Conservation (phyloP, 345 rosid species). For the Populus ilicifolia region DNA sequence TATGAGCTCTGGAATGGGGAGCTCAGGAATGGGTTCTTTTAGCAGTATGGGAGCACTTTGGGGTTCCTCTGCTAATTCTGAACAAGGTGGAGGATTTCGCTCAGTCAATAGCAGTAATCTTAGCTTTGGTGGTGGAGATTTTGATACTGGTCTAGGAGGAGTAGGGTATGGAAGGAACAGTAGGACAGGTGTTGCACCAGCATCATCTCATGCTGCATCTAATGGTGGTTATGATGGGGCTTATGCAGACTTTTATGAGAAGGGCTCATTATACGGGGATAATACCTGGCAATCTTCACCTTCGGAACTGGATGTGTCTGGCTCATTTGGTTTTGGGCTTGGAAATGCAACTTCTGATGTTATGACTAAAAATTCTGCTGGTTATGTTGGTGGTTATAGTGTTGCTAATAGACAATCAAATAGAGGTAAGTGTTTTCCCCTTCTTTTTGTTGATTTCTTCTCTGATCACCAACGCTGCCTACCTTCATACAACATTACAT, state of each 20-base stretch:
- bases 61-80: conserved; percentile 43
- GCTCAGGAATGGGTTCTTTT: conserved; percentile 45
- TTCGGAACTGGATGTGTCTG: conserved; percentile 38
- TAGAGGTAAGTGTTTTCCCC: conserved; percentile 41
- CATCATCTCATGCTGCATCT: conserved; percentile 31
- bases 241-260: conserved; percentile 35
- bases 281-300: conserved; percentile 46
- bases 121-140: conserved; percentile 36
- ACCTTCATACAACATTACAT: not conserved
- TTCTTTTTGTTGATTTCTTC: not conserved
- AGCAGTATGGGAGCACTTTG: conserved; percentile 58
- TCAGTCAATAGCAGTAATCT: conserved; percentile 29
- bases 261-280: conserved; percentile 39
- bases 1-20: conserved; percentile 45
- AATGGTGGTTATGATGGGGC: conserved; percentile 38
- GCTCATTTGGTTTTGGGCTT: conserved; percentile 49
- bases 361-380: conserved; percentile 39
- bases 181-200: conserved; percentile 18
- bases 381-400: conserved; percentile 51
- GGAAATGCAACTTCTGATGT: conserved; percentile 49
- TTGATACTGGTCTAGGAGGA: conserved; percentile 32
- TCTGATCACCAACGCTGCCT: not conserved
- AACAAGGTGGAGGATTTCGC: conserved; percentile 35
- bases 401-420: conserved; percentile 52
- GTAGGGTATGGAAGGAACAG: conserved; percentile 49